phyloP scores from a whole-genome alignment of 2,329 filamentous ascomycete genomes.

The Paecilomyces niveus region DNA sequence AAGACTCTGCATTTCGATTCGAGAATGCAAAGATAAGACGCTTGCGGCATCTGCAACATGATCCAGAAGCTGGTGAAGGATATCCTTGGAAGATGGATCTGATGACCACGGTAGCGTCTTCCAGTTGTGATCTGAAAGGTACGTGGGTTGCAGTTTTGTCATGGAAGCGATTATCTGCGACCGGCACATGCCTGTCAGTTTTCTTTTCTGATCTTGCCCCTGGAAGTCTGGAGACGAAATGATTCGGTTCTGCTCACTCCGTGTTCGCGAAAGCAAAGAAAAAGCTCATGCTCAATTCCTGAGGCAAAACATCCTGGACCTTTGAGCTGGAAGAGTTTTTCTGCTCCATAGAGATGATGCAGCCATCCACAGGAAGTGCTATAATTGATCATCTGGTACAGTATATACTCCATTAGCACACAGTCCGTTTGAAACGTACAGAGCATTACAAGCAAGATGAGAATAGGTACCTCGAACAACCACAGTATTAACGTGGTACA shows the following conservation, averaged over 20 bases:
- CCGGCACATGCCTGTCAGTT: neutral
- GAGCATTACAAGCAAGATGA: neutral
- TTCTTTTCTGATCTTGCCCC: neutral
- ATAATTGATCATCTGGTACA: conserved; percentile 1
- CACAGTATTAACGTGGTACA: neutral
- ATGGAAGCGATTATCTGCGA: neutral
- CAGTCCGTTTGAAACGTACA: too few relatives aligned
- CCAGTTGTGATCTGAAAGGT: neutral
- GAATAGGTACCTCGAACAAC: conserved; percentile 1
- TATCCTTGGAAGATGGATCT: neutral
- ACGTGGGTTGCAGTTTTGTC: neutral
- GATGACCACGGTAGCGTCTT: conserved; percentile 1
- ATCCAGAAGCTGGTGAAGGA: neutral
- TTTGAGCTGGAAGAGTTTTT: neutral
- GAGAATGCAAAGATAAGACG: neutral
- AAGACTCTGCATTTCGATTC: neutral
- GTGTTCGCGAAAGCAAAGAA: neutral
- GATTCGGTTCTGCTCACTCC: neutral
- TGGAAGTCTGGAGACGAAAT: neutral
- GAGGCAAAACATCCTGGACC: neutral
- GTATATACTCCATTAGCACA: neutral
- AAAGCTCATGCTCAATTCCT: neutral
- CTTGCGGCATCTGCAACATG: neutral
- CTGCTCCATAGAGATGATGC: neutral
- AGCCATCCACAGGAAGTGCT: neutral